These are phyloP conservation scores for Smittium mucronatum DNA, from an alignment of 371 early-diverging fungal species.

Conservation along the genomic window DNA sequence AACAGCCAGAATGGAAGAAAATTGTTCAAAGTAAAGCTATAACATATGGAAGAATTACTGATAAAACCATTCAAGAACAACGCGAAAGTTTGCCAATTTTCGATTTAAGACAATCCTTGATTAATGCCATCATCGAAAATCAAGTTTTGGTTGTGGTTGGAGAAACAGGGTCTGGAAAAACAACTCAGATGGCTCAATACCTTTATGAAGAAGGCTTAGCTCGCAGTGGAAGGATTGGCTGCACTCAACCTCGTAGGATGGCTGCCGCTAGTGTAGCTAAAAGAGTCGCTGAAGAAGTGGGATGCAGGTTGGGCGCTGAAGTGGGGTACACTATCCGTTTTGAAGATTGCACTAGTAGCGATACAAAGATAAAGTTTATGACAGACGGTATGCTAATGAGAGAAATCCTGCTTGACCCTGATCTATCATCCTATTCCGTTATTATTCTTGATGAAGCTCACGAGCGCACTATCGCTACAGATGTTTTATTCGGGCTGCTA, in stretches of 20 bases:
- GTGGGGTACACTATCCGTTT: conserved; percentile 98
- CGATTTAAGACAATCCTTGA: conserved; percentile 60
- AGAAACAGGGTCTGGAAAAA: conserved; percentile 99
- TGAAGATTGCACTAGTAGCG: conserved; percentile 89
- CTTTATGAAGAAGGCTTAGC: conserved; percentile 87
- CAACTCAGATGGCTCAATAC: conserved; percentile 99
- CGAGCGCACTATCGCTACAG: conserved; percentile 95
- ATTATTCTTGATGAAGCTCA: conserved; percentile 99
- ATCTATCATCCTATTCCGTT: conserved; percentile 75
- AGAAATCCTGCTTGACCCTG: conserved; percentile 85
- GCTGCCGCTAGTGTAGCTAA: conserved; percentile 99
- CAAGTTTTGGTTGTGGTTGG: conserved; percentile 90
- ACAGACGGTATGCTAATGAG: conserved; percentile 99
- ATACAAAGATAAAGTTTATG: conserved; percentile 95
- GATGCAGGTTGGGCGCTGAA: conserved; percentile 83
- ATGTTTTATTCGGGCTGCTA: conserved; percentile 93
- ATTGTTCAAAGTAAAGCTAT: conserved; percentile 76
- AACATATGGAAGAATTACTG: conserved; percentile 83
- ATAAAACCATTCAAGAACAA: conserved; percentile 79
- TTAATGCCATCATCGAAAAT: conserved; percentile 73
- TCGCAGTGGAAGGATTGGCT: conserved; percentile 76
- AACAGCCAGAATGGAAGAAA: conserved; percentile 88
- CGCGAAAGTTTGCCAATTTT: conserved; percentile 79
- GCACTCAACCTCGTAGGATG: conserved; percentile 99
- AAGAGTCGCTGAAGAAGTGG: conserved; percentile 97